Base-by-base conservation (phyloP, 768 basidiomycete species). In the Tulasnella sp. region DNA sequence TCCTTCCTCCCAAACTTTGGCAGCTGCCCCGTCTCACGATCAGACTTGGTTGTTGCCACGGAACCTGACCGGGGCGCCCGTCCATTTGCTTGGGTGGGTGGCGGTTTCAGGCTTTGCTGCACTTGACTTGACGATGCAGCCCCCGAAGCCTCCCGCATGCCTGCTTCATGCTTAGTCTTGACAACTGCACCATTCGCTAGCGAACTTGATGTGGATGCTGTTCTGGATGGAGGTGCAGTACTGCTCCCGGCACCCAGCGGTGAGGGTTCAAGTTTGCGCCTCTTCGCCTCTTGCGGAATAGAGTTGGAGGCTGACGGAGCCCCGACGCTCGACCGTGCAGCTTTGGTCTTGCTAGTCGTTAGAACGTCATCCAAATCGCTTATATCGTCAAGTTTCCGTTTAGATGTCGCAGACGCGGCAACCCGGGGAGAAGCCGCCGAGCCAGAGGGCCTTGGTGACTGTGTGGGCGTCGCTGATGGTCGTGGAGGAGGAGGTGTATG, bases 341-440 rank as follows among this genome's bases (percentile, higher is more conserved):
- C 17, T 64, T 64, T 64, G 31, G 58, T 25, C 31, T 64, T 64
- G 29, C 31, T 31, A 70, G 69, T 36, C 69, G 12, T 17, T 25
- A 68, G 19, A 15, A 34, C 34, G 31, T 70, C 69, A 42, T 70
- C 69, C 36, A 70, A n/a, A 31, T 70, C 69, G 25, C 69, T 70
- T 25, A 37, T 40, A 6, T 76, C 75, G 1, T 76, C 75, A 25
- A 38, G 39, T 31, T 76, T 69, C 58, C 75, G 75, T 70, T 76
- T 71, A 14, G 40, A 29, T n/a, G 67, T 19, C 39, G 75, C 2
- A 71, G 75, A 29, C n/a, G n/a, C n/a, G 8, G 52, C 34, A 70
- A 36, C 36, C 52, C 29, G 4, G 6, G 72, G 67, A 37, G 75
- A 71, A 17, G 67, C 52, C 17, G 69, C 67, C 19, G 75, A n/a